These are phyloP conservation scores for Apiospora marii DNA, from an alignment of 2,329 filamentous ascomycete genomes.

Conservation along the genomic window DNA sequence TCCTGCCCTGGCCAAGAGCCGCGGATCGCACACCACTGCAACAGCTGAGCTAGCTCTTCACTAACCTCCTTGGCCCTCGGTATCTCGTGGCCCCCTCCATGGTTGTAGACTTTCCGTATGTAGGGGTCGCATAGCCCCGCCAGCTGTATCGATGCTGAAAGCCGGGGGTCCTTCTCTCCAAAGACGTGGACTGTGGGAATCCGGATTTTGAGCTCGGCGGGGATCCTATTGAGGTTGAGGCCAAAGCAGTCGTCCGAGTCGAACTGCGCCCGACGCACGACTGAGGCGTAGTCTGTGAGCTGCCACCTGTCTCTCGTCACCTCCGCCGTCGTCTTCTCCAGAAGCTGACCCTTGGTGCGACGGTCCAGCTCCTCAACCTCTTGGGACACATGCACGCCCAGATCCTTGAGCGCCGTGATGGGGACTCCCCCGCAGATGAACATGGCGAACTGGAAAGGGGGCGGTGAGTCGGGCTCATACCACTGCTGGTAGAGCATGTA, in stretches of 20 bases:
- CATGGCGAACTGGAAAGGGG: constrained; percentile 48
- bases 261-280: constrained; percentile 36
- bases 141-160: constrained; percentile 39
- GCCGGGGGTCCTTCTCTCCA: constrained; percentile 34
- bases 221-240: constrained; percentile 40
- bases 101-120: constrained; percentile 37
- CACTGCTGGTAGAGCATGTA: constrained; percentile 49
- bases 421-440: constrained; percentile 51
- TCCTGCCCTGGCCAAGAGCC: constrained; percentile 39
- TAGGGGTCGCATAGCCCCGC: constrained; percentile 42
- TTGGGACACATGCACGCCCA: constrained; percentile 44
- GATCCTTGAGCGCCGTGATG: constrained; percentile 43
- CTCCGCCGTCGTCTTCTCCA: constrained; percentile 28
- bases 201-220: constrained; percentile 39
- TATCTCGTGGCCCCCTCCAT: constrained; percentile 32
- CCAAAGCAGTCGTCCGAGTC: constrained; percentile 44
- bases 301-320: constrained; percentile 30
- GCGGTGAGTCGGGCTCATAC: constrained; percentile 39
- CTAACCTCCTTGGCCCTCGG: constrained; percentile 32
- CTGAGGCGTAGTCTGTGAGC: constrained; percentile 30
- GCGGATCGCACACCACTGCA: constrained; percentile 37
- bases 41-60: constrained; percentile 31
- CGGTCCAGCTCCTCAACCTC: constrained; percentile 39
- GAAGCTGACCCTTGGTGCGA: constrained; percentile 33
- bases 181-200: constrained; percentile 42